Evolutionary conservation across 352 stramenopile species (phyloP).

Genomic region (Phytopythium boreale): DNA sequence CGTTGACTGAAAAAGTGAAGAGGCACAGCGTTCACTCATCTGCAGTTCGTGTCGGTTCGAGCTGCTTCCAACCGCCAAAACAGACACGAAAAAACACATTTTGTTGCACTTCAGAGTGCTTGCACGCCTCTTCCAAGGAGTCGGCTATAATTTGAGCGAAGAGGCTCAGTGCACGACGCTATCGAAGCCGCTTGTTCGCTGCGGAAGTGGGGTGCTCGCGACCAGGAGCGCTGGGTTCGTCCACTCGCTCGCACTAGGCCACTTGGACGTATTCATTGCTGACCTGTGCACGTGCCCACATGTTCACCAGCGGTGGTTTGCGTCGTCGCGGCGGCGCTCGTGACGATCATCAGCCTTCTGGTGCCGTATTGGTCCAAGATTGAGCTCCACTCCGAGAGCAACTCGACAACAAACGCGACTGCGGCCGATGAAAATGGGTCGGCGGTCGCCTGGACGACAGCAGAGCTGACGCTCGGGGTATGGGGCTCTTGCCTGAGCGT

Average conservation of each 20-base stretch:
- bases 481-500: conserved; percentile 57
- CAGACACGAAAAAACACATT: neutral
- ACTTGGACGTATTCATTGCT: neutral
- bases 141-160: neutral
- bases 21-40: neutral
- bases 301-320: conserved; percentile 26
- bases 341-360: conserved; percentile 36
- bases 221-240: conserved; percentile 37
- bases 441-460: conserved; percentile 14
- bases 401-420: neutral
- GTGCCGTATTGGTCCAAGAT: conserved; percentile 59
- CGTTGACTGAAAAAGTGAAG: neutral
- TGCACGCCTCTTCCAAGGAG: neutral
- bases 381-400: conserved; percentile 5
- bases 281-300: neutral
- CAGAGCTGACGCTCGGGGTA: conserved; percentile 44
- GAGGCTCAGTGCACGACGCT: too few relatives aligned
- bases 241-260: neutral
- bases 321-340: conserved; percentile 25
- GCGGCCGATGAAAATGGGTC: neutral
- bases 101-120: neutral
- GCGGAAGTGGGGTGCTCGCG: conserved; percentile 45
- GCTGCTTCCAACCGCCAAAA: neutral
- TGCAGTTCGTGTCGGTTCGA: neutral
- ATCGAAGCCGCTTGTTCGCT: neutral